Evolutionary conservation across 2,329 filamentous ascomycete species (phyloP).

Genomic region (Beauveria sp.): DNA sequence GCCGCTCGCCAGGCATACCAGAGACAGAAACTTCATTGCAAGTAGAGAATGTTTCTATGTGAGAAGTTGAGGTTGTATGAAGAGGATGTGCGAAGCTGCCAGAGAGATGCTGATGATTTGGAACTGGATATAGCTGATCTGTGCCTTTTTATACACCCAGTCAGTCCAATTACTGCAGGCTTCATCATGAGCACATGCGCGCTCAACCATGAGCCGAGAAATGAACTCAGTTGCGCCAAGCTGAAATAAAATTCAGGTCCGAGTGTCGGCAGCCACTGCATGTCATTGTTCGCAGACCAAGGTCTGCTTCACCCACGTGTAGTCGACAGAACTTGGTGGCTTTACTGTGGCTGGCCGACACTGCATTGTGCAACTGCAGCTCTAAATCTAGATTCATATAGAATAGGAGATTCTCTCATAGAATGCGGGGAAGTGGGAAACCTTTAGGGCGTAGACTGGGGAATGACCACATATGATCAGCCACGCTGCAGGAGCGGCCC

Average conservation of each 20-base stretch:
- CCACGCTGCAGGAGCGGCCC: background rate
- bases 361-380: background rate
- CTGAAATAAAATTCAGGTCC: background rate
- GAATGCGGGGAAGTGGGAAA: background rate
- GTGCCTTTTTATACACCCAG: background rate
- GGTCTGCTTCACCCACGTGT: background rate
- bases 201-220: background rate
- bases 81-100: background rate
- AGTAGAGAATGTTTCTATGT: background rate
- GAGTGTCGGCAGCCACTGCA: background rate
- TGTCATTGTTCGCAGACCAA: background rate
- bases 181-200: background rate
- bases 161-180: background rate
- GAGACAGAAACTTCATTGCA: constrained; percentile 5
- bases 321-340: background rate
- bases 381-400: background rate
- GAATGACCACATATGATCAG: background rate
- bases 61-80: background rate
- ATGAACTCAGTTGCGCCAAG: background rate
- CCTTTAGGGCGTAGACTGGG: background rate
- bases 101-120: background rate
- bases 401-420: background rate
- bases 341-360: background rate
- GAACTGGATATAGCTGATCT: background rate
- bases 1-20: background rate